Evolutionary conservation across 1,284 basidiomycete genomes (phyloP).

Genomic region (Melampsora larici-populina): DNA sequence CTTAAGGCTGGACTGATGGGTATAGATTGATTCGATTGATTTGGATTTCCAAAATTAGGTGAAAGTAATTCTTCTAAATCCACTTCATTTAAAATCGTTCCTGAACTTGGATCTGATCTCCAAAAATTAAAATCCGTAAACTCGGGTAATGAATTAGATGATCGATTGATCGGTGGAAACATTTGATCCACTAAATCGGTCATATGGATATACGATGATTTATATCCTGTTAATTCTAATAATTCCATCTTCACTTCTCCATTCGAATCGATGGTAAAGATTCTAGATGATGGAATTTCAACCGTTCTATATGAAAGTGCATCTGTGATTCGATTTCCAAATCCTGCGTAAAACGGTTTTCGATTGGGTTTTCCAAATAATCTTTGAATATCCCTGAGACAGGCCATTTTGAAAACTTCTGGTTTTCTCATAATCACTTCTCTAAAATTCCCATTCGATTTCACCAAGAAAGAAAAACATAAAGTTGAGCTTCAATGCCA

Average conservation of each 20-base stretch:
- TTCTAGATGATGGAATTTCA: conserved; percentile 86
- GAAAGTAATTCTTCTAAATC: conserved; percentile 37
- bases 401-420: conserved; percentile 99
- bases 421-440: conserved; percentile 95
- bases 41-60: conserved; percentile 9
- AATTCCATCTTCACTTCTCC: conserved; percentile 98
- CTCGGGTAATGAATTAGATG: conserved; percentile 64
- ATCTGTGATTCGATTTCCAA: conserved; percentile 97
- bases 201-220: conserved; percentile 95
- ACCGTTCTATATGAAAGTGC: conserved; percentile 94
- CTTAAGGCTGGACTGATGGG: conserved; percentile 26
- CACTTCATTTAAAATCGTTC: conserved; percentile 45
- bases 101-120: conserved; percentile 59
- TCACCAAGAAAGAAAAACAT: too few relatives aligned
- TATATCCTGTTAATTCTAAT: conserved; percentile 90
- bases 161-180: conserved; percentile 78
- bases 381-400: conserved; percentile 88
- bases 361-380: conserved; percentile 65
- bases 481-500: too few relatives aligned
- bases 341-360: conserved; percentile 88
- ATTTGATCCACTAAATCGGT: conserved; percentile 98
- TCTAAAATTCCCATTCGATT: conserved; percentile 20
- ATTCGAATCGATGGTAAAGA: conserved; percentile 94
- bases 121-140: conserved; percentile 98
- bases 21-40: neutral